These are phyloP conservation scores for Lactarius quietus DNA, from an alignment of 768 basidiomycete genomes.

Conservation along the genomic window DNA sequence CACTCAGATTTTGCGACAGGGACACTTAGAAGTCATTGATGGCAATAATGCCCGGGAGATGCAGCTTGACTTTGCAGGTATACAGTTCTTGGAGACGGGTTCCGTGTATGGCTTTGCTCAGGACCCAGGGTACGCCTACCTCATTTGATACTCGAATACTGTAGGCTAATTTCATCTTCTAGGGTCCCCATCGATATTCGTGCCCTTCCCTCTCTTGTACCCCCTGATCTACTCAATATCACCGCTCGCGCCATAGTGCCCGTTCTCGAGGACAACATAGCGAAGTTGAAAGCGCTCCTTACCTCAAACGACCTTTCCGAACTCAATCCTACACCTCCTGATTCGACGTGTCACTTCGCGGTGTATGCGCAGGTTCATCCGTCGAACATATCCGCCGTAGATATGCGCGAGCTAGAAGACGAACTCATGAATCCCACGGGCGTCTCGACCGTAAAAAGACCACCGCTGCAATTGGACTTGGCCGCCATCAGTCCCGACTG, in stretches of 20 bases:
- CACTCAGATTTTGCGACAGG: constrained; percentile 40
- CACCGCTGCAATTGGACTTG: constrained; percentile 56
- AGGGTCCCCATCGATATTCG: constrained; percentile 17
- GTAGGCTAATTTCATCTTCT: neutral
- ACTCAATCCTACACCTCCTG: constrained; percentile 24
- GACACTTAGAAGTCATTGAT: constrained; percentile 66
- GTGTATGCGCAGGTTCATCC: constrained; percentile 65
- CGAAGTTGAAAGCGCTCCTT: constrained; percentile 11
- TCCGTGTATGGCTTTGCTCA: constrained; percentile 74
- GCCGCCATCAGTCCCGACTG: constrained; percentile 77
- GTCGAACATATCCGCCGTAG: constrained; percentile 45
- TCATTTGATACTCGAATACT: neutral
- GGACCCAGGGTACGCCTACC: constrained; percentile 49
- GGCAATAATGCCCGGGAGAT: constrained; percentile 51
- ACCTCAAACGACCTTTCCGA: constrained; percentile 17
- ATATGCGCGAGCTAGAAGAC: constrained; percentile 68
- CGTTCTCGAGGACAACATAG: constrained; percentile 16
- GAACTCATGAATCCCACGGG: constrained; percentile 76
- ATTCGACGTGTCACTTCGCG: constrained; percentile 59
- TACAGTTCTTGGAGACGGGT: constrained; percentile 71
- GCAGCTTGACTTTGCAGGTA: constrained; percentile 68
- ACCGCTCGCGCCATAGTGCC: constrained; percentile 24
- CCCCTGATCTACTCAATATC: constrained; percentile 7
- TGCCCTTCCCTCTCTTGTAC: constrained; percentile 17
- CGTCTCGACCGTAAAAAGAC: constrained; percentile 52